phyloP scores from a whole-genome alignment of 805 yeast species.

The Lachancea lanzarotensis region DNA sequence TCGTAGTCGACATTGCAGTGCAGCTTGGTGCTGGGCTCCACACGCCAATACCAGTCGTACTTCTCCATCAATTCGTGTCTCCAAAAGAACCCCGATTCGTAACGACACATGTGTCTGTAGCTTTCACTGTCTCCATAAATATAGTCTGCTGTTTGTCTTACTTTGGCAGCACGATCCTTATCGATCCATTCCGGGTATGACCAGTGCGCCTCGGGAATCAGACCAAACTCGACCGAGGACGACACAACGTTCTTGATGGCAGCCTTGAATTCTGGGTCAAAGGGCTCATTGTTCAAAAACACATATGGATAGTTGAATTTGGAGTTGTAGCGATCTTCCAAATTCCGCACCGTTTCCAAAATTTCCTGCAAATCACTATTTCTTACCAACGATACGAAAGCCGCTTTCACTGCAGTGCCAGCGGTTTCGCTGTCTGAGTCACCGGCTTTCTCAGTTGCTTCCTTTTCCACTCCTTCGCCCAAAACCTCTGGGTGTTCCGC shows the following conservation, averaged over 20 bases:
- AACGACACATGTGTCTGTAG: conserved; percentile 89
- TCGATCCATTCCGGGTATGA: conserved; percentile 81
- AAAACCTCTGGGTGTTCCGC: background rate
- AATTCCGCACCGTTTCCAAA: conserved; percentile 58
- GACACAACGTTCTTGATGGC: conserved; percentile 62
- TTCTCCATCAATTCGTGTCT: conserved; percentile 66
- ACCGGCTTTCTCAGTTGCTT: background rate
- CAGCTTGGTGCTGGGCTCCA: conserved; percentile 77
- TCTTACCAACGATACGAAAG: conserved; percentile 76
- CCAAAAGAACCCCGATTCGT: conserved; percentile 84
- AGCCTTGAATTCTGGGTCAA: conserved; percentile 71
- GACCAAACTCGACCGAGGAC: conserved; percentile 73
- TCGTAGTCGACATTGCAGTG: conserved; percentile 80
- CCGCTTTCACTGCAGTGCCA: conserved; percentile 59
- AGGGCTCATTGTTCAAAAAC: conserved; percentile 81
- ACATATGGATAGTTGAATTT: conserved; percentile 91
- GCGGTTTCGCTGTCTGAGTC: background rate
- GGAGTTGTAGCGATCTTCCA: conserved; percentile 85
- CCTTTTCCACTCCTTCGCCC: background rate
- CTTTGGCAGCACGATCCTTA: conserved; percentile 52
- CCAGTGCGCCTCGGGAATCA: conserved; percentile 84
- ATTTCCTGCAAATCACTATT: conserved; percentile 62
- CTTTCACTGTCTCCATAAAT: conserved; percentile 63
- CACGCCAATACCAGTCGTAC: conserved; percentile 93
- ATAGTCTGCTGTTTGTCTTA: conserved; percentile 45